Evolutionary conservation across 257 asterid species (phyloP).

Genomic region (Fraxinus anomala): DNA sequence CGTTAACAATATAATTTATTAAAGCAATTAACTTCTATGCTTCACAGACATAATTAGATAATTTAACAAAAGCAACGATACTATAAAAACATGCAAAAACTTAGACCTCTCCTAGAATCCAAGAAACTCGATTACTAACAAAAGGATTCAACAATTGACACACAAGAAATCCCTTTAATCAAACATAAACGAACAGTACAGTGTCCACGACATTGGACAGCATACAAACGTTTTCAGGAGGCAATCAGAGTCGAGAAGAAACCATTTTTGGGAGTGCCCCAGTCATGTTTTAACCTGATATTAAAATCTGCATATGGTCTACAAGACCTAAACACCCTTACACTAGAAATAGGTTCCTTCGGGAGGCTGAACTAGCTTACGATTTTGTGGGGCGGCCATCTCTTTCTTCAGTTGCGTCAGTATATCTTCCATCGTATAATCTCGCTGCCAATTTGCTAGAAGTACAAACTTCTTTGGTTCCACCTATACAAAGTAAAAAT

Average conservation of each 20-base stretch:
- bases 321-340: slow-evolving; percentile 27
- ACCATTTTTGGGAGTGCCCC: slow-evolving; percentile 2
- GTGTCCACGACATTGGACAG: slow-evolving; percentile 21
- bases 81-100: not conserved
- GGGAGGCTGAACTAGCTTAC: slow-evolving; percentile 79
- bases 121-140: not conserved
- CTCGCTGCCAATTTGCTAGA: slow-evolving; percentile 82
- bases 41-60: too few relatives aligned
- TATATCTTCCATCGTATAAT: slow-evolving; percentile 71
- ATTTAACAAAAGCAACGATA: too few relatives aligned
- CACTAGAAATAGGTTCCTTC: slow-evolving; percentile 84
- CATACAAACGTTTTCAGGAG: slow-evolving; percentile 18
- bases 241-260: slow-evolving; percentile 23
- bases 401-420: slow-evolving; percentile 65
- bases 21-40: too few relatives aligned
- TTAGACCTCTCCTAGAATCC: not conserved
- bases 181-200: slow-evolving; percentile 23
- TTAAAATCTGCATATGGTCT: slow-evolving; percentile 14
- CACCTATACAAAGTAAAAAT: slow-evolving; percentile 48
- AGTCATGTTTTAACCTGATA: too few relatives aligned
- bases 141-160: not conserved
- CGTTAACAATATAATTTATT: too few relatives aligned
- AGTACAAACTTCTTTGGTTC: slow-evolving; percentile 71
- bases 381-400: slow-evolving; percentile 67
- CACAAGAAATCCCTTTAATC: slow-evolving; percentile 25